Evolutionary conservation across 306 rosid genomes (phyloP), one percentile per base, ranked within the genome.

Genomic region (Fagus sylvatica): DNA sequence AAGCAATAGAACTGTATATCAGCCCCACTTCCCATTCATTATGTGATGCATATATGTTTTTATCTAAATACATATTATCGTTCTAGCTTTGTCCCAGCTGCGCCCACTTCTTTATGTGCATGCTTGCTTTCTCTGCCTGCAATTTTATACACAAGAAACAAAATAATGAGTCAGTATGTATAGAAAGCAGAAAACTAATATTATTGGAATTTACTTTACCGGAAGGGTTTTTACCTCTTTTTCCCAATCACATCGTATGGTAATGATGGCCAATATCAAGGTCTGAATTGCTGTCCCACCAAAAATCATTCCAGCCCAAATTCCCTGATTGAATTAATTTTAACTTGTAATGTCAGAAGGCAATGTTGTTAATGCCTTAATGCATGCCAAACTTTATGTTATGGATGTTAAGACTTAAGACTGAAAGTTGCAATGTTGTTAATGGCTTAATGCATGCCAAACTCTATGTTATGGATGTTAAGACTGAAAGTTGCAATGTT

Each of bases 281-380:
- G 94, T 90, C 56, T 92, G 97, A 39, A 77, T 37, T 15, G 88
- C 87, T 1, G 93, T 88, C 72, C 95, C 95, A 4, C 97, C 93
- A 54, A 87, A 86, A 5, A 90, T 87, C 88, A 92, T 79, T 53
- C 95, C 91, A 0, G 82, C 91, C 93, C 95, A 92, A 28, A 90
- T 82, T 48, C 91, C 97, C 93, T 88, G 69, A 22, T 59, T 13
- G 2, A 37, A n/a, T 69, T 53, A 53, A 73, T 67, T 73, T 10
- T 40, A 34, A 71, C 28, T 22, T 22, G 28, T 22, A 22, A 46
- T 10, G 51, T 46, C 51, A 46, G 15, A 46, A 46, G 51, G 51
- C 51, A 46, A 46, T 10, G 51, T 46, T 10, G 51, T 46, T 10
- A 2, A 46, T 0, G 4, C 13, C 51, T 46, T 46, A 46, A 46